Evolutionary conservation across 2,329 filamentous ascomycete genomes (phyloP).

Genomic region (Penicillium digitatum): DNA sequence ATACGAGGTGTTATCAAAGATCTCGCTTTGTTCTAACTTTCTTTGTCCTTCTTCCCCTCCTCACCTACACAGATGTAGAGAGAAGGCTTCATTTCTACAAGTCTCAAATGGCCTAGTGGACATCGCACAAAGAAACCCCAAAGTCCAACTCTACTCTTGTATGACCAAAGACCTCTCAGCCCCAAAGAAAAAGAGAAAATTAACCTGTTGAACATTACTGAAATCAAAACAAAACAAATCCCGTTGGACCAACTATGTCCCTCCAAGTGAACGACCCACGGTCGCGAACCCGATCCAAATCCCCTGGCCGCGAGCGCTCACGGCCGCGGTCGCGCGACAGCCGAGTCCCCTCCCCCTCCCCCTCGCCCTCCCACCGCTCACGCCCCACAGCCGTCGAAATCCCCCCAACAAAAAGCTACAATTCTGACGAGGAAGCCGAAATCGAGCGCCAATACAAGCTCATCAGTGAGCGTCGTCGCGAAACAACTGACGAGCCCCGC

Average conservation of each 20-base stretch:
- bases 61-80: not conserved
- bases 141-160: not conserved
- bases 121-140: not conserved
- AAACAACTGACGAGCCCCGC: not conserved
- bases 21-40: not conserved
- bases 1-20: not conserved
- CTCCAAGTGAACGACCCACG: conserved; percentile 42
- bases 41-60: not conserved
- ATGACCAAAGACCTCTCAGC: not conserved
- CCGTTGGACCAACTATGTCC: conserved; percentile 26
- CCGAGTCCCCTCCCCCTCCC: conserved; percentile 32
- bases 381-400: conserved; percentile 23
- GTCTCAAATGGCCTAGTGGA: not conserved
- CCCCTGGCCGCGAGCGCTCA: conserved; percentile 44
- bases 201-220: not conserved
- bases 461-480: conserved; percentile 13
- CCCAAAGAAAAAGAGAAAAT: not conserved
- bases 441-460: conserved; percentile 23
- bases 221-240: not conserved
- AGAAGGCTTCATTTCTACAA: not conserved
- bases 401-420: conserved; percentile 12
- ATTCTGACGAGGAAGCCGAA: conserved; percentile 19
- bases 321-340: conserved; percentile 44
- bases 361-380: conserved; percentile 21
- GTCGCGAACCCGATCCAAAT: conserved; percentile 45